Conservation (phyloP, 2,329 filamentous ascomycete genomes). For the Fusarium verrucosum region DNA sequence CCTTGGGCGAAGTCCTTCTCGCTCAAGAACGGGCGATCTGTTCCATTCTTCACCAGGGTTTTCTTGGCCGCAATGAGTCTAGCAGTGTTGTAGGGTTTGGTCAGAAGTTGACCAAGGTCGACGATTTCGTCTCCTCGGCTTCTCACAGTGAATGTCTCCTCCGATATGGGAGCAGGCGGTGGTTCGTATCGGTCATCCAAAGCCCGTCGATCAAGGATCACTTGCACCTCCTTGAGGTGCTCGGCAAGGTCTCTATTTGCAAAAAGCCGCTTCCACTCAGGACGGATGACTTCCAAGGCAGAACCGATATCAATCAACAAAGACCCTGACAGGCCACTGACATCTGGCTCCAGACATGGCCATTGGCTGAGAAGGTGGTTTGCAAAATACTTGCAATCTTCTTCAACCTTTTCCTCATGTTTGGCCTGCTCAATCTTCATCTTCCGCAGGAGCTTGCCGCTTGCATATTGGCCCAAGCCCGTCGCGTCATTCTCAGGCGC, state of each 20-base stretch:
- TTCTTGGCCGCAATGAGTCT: background rate
- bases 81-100: conserved; percentile 23
- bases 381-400: conserved; percentile 37
- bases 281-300: conserved; percentile 37
- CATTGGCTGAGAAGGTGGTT: conserved; percentile 40
- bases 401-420: conserved; percentile 36
- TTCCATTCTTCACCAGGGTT: background rate
- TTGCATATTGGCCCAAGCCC: conserved; percentile 31
- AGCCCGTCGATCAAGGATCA: conserved; percentile 28
- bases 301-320: conserved; percentile 37
- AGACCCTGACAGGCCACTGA: conserved; percentile 11
- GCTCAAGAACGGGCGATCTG: conserved; percentile 21
- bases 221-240: conserved; percentile 32
- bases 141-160: conserved; percentile 25
- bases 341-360: conserved; percentile 40
- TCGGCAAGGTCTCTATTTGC: conserved; percentile 36
- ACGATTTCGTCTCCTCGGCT: conserved; percentile 34
- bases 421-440: conserved; percentile 29
- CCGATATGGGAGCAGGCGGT: conserved; percentile 10
- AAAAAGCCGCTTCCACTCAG: conserved; percentile 41
- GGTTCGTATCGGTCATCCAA: conserved; percentile 27
- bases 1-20: conserved; percentile 4
- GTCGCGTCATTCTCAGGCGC: conserved; percentile 6
- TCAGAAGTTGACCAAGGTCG: conserved; percentile 29
- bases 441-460: conserved; percentile 37